Evolutionary conservation across 1,284 basidiomycete species (phyloP).

Genomic region (Sanguinoderma infundibulare): DNA sequence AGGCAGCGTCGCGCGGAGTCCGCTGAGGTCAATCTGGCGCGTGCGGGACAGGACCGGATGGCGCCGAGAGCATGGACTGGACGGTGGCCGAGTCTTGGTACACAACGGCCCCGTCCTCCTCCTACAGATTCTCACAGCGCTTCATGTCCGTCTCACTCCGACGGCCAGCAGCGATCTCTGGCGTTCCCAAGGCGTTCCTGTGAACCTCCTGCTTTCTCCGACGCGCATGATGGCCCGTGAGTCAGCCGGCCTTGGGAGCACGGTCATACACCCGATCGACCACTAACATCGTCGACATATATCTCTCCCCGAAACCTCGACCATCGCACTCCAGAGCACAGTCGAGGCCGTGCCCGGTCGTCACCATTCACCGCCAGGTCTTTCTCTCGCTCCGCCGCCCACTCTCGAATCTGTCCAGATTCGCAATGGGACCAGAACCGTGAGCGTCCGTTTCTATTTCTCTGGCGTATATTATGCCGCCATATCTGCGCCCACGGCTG

Average conservation of each 20-base stretch:
- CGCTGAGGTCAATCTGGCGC: not conserved
- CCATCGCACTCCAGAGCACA: not conserved
- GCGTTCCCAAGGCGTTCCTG: not conserved
- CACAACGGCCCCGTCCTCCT: not conserved
- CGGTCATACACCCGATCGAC: slow-evolving; percentile 1
- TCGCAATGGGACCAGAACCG: slow-evolving; percentile 26
- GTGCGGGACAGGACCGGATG: not conserved
- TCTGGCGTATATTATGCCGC: not conserved
- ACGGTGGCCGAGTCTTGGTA: not conserved
- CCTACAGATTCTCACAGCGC: not conserved
- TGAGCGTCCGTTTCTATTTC: slow-evolving; percentile 14
- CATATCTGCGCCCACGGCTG: not conserved
- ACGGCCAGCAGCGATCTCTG: not conserved
- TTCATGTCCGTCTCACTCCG: not conserved
- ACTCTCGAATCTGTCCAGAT: slow-evolving; percentile 20
- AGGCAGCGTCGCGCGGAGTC: too few species aligned
- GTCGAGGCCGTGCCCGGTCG: not conserved
- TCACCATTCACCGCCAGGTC: slow-evolving; percentile 24
- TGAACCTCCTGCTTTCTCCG: not conserved
- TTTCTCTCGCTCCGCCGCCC: slow-evolving; percentile 11
- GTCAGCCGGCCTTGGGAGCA: not conserved
- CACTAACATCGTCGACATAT: slow-evolving; percentile 4
- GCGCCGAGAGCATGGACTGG: not conserved
- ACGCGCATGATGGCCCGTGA: not conserved
- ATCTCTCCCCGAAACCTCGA: slow-evolving; percentile 1